phyloP scores from a whole-genome alignment of 2,329 filamentous ascomycete species.

The Epichloe gansuensis region DNA sequence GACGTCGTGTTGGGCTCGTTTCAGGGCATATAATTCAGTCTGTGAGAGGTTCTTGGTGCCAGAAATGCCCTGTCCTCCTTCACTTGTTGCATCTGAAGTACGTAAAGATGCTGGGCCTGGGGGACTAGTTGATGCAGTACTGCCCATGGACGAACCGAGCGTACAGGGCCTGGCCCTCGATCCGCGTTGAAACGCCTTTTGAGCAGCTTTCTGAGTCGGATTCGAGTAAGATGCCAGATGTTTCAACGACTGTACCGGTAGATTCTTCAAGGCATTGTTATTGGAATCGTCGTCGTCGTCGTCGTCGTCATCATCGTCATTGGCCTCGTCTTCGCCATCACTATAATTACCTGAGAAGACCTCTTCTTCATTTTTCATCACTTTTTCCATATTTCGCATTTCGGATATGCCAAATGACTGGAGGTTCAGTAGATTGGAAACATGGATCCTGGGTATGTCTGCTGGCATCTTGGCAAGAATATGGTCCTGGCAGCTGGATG shows the following conservation, averaged over 20 bases:
- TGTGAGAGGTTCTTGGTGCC: background rate
- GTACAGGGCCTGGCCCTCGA: constrained; percentile 12
- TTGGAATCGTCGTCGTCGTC: constrained; percentile 16
- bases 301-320: constrained; percentile 4
- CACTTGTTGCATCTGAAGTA: background rate
- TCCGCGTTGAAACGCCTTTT: constrained; percentile 28
- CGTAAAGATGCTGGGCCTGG: background rate
- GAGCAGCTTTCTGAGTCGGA: constrained; percentile 38
- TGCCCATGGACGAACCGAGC: constrained; percentile 1
- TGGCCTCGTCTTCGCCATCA: constrained; percentile 15
- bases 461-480: constrained; percentile 14
- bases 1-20: background rate
- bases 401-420: constrained; percentile 7
- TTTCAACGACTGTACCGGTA: constrained; percentile 35
- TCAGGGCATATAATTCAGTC: background rate
- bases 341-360: constrained; percentile 8
- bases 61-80: background rate
- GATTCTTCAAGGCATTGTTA: constrained; percentile 22
- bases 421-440: constrained; percentile 11
- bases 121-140: constrained; percentile 1
- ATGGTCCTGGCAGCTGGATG: constrained; percentile 17
- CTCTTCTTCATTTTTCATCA: constrained; percentile 9
- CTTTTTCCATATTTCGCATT: constrained; percentile 7
- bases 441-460: constrained; percentile 14
- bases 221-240: constrained; percentile 45